These are phyloP conservation scores for Sanghuangporus weigelae DNA, from an alignment of 1,284 basidiomycete species.

Conservation along the genomic window DNA sequence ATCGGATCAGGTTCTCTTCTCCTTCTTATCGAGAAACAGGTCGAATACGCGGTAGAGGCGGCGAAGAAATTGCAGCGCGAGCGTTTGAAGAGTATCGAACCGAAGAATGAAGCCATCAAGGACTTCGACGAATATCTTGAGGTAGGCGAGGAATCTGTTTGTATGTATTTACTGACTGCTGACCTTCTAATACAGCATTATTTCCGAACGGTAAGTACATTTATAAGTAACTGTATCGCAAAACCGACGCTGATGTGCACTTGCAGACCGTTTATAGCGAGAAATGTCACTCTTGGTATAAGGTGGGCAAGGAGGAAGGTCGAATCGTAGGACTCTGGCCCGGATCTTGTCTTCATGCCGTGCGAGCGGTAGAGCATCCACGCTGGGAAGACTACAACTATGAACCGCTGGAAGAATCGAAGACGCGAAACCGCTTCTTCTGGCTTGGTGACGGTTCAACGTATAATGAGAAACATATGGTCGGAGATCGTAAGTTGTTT, in stretches of 20 bases:
- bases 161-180: neutral
- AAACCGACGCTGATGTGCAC: neutral
- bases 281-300: slow-evolving; percentile 64
- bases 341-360: slow-evolving; percentile 50
- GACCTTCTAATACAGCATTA: slow-evolving; percentile 30
- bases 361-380: slow-evolving; percentile 43
- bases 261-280: slow-evolving; percentile 51
- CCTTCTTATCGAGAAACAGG: slow-evolving; percentile 47
- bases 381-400: slow-evolving; percentile 66
- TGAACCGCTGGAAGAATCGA: slow-evolving; percentile 37
- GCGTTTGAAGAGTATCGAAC: slow-evolving; percentile 52
- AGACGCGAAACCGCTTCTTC: slow-evolving; percentile 40
- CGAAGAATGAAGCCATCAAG: slow-evolving; percentile 50
- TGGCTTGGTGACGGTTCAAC: slow-evolving; percentile 58
- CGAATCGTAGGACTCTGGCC: slow-evolving; percentile 56
- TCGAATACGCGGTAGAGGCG: slow-evolving; percentile 47
- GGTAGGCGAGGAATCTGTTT: slow-evolving; percentile 23
- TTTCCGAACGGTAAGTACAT: slow-evolving; percentile 38
- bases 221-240: neutral
- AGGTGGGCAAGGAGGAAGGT: slow-evolving; percentile 53
- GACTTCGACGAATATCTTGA: slow-evolving; percentile 56
- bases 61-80: slow-evolving; percentile 57
- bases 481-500: slow-evolving; percentile 43
- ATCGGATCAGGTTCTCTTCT: slow-evolving; percentile 49
- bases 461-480: slow-evolving; percentile 36